A percentile compares a stretch with the other conserved stretches of the same genome.
These are phyloP conservation scores for Podaxis sp. DNA, from an alignment of 768 basidiomycete species.

Conservation along the genomic window DNA sequence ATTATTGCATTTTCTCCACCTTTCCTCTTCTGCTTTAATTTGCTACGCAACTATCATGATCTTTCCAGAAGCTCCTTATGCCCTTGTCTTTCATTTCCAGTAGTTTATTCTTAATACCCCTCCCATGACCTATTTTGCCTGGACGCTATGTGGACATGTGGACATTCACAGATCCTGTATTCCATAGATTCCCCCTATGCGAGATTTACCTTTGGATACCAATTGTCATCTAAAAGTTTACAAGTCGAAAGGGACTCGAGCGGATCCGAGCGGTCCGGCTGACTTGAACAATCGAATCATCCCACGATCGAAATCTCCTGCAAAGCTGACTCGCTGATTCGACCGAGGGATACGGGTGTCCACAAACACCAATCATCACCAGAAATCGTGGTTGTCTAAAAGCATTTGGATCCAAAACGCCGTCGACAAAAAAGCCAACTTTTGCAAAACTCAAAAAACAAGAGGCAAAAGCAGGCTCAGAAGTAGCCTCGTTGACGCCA, in stretches of 20 bases:
- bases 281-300: not conserved
- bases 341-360: not conserved
- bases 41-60: conserved; percentile 12
- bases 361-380: not conserved
- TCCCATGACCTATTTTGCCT: not conserved
- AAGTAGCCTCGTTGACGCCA: conserved; percentile 37
- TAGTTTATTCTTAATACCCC: conserved; percentile 2
- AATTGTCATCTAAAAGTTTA: not conserved
- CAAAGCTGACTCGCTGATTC: conserved; percentile 1
- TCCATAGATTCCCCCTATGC: not conserved
- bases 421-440: conserved; percentile 25
- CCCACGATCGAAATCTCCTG: conserved; percentile 16
- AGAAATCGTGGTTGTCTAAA: not conserved
- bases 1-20: not conserved
- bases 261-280: not conserved
- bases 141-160: not conserved
- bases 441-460: conserved; percentile 52
- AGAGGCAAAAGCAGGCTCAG: conserved; percentile 44
- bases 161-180: not conserved
- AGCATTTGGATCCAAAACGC: conserved; percentile 13
- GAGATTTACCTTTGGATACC: not conserved
- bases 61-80: not conserved
- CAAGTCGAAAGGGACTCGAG: no score
- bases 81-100: not conserved
- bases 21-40: not conserved